Percentiles rank a stretch among this genome's conserved stretches.
phyloP scores from a whole-genome alignment of 2,329 filamentous ascomycete genomes.

The Chaetomium globosum region DNA sequence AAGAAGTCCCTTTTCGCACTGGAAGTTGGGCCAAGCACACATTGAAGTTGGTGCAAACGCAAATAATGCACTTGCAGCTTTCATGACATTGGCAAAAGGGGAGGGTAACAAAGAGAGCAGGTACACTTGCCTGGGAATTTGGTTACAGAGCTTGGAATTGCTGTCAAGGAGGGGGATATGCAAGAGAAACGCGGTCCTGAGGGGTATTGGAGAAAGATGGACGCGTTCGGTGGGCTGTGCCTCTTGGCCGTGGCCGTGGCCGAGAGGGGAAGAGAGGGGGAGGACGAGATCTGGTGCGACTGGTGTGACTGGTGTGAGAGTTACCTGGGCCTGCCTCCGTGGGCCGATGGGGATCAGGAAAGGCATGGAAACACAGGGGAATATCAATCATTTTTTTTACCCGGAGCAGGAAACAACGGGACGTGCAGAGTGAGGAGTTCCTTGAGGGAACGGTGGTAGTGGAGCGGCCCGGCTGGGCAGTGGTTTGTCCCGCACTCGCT shows the following conservation, averaged over 20 bases:
- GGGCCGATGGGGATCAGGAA: conserved; percentile 21
- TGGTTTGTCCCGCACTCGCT: conserved; percentile 27
- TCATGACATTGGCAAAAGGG: neutral
- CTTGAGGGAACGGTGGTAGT: conserved; percentile 29
- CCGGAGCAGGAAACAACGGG: conserved; percentile 21
- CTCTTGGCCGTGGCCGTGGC: neutral
- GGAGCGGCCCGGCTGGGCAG: conserved; percentile 29
- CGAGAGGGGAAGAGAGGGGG: neutral
- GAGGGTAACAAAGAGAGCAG: neutral
- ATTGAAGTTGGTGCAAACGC: neutral
- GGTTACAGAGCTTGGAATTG: neutral
- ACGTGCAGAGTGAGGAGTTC: conserved; percentile 27
- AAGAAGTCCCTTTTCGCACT: conserved; percentile 19
- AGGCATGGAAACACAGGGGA: conserved; percentile 29
- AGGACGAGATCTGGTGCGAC: neutral
- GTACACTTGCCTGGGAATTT: conserved; percentile 3
- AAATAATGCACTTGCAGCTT: conserved; percentile 9
- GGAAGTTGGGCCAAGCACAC: conserved; percentile 8
- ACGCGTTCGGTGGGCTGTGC: neutral
- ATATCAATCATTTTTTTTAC: conserved; percentile 33
- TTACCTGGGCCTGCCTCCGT: conserved; percentile 1
- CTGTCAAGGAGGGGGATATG: neutral
- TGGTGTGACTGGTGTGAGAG: conserved; percentile 11
- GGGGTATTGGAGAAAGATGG: neutral
- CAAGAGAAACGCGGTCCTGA: neutral